phyloP scores from a whole-genome alignment of 257 asterid species.

The Verbascum thapsus region DNA sequence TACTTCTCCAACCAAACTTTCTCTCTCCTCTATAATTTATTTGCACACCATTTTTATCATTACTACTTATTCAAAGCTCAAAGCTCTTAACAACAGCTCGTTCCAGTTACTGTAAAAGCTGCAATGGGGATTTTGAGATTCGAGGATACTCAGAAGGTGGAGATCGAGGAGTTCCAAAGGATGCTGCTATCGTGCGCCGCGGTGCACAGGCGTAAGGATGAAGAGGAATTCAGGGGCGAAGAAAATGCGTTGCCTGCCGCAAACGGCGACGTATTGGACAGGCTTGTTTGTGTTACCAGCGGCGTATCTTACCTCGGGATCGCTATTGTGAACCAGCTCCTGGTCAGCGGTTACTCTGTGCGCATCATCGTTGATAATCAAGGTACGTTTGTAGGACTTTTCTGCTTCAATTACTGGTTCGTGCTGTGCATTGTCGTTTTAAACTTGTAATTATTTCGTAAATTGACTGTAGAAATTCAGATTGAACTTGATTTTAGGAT shows the following conservation, averaged over 20 bases:
- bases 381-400: constrained; percentile 51
- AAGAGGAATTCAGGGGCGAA: constrained; percentile 30
- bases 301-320: constrained; percentile 88
- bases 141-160: constrained; percentile 59
- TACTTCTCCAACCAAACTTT: constrained; percentile 17
- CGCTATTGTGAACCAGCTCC: constrained; percentile 80
- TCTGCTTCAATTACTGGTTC: too few relatives aligned
- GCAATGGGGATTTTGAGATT: constrained; percentile 68
- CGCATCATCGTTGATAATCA: constrained; percentile 73
- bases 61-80: too few relatives aligned
- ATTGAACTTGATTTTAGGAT: too few relatives aligned
- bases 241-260: constrained; percentile 16
- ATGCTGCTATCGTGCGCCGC: constrained; percentile 77
- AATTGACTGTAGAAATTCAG: too few relatives aligned
- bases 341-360: constrained; percentile 80
- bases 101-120: neutral
- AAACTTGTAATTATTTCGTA: too few relatives aligned
- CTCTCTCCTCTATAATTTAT: neutral
- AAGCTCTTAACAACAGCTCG: neutral
- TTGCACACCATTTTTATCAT: too few relatives aligned
- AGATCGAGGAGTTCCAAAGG: constrained; percentile 72
- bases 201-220: constrained; percentile 59
- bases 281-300: constrained; percentile 84
- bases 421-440: too few relatives aligned
- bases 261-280: constrained; percentile 45